Evolutionary conservation across 345 rosid species (phyloP).

Genomic region (Pistacia integerrima): DNA sequence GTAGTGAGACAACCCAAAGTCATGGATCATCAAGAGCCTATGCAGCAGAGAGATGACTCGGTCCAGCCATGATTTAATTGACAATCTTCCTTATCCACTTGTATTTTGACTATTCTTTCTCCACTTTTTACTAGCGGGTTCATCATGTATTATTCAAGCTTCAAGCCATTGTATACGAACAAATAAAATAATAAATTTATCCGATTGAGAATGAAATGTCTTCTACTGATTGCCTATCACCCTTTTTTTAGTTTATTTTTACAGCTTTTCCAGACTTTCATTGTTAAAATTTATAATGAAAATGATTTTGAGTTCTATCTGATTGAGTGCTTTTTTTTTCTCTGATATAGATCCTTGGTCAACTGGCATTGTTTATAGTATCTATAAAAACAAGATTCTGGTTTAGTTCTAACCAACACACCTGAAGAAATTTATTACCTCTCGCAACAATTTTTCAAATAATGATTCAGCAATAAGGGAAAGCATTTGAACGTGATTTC

Average conservation of each 20-base stretch:
- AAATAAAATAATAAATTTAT: background rate
- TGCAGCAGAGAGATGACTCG: slow-evolving; percentile 28
- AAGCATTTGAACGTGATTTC: background rate
- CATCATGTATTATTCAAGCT: background rate
- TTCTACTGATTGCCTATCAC: background rate
- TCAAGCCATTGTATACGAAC: slow-evolving; percentile 6
- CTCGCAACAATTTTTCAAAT: background rate
- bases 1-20: slow-evolving; percentile 55
- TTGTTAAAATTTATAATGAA: background rate
- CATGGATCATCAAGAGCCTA: slow-evolving; percentile 32
- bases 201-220: background rate
- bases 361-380: background rate
- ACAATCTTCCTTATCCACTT: background rate
- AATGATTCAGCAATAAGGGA: background rate
- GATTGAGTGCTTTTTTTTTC: background rate
- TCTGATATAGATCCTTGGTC: background rate
- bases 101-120: slow-evolving; percentile 1
- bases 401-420: slow-evolving; percentile 18
- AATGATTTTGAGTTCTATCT: no score
- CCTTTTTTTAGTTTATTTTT: background rate
- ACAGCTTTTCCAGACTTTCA: background rate
- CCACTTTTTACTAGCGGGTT: background rate
- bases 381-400: background rate
- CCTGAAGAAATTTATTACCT: background rate
- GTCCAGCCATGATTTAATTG: slow-evolving; percentile 15